Evolutionary conservation across 2,329 filamentous ascomycete species (phyloP).

Genomic region (Penicillium sclerotigenum): DNA sequence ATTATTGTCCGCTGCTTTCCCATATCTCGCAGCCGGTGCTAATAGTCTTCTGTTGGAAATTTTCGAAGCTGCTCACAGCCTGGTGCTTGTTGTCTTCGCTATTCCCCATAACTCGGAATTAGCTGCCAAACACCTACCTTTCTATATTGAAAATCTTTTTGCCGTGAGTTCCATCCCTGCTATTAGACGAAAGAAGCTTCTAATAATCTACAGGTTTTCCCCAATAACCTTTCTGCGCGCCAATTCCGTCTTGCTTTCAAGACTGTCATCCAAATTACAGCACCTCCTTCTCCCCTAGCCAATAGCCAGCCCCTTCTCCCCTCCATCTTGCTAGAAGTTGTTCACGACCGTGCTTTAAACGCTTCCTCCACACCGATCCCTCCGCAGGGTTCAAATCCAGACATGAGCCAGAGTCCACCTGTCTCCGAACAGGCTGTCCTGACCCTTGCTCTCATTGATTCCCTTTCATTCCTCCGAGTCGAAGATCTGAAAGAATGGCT

Average conservation of each 20-base stretch:
- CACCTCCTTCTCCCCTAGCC: slow-evolving; percentile 73
- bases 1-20: slow-evolving; percentile 68
- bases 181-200: background rate
- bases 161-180: slow-evolving; percentile 39
- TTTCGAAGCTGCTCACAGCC: slow-evolving; percentile 86
- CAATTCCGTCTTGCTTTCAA: slow-evolving; percentile 89
- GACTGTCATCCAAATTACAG: slow-evolving; percentile 76
- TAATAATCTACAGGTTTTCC: slow-evolving; percentile 59
- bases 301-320: slow-evolving; percentile 72
- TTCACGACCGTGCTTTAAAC: slow-evolving; percentile 61
- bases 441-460: slow-evolving; percentile 73
- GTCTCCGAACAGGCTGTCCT: slow-evolving; percentile 74
- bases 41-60: slow-evolving; percentile 61
- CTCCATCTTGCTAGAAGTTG: slow-evolving; percentile 74
- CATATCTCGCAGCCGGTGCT: slow-evolving; percentile 65
- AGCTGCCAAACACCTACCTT: slow-evolving; percentile 69
- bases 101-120: slow-evolving; percentile 72
- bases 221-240: slow-evolving; percentile 70
- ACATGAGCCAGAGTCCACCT: slow-evolving; percentile 32
- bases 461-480: slow-evolving; percentile 69
- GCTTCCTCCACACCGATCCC: slow-evolving; percentile 52
- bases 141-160: slow-evolving; percentile 80
- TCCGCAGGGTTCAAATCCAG: slow-evolving; percentile 36
- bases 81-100: slow-evolving; percentile 74
- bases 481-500: slow-evolving; percentile 77